Evolutionary conservation across 371 early-diverging fungal species (phyloP).

Genomic region (Haplosporangium sp.): DNA sequence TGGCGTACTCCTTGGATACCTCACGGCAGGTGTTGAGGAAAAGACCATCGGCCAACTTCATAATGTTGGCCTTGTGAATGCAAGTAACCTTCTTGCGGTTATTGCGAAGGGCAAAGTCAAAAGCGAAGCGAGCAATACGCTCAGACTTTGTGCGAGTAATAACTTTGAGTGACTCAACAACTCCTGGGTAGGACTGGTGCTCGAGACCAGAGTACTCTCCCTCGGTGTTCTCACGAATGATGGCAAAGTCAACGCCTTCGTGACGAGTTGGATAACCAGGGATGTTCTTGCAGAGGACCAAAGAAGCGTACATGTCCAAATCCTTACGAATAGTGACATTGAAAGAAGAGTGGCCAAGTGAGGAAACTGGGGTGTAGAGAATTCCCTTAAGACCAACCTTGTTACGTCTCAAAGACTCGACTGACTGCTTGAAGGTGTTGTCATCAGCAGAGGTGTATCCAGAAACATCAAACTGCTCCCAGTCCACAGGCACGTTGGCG

Average conservation of each 20-base stretch:
- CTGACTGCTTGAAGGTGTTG: constrained; percentile 82
- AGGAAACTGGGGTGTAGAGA: constrained; percentile 90
- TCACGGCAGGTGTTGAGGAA: constrained; percentile 95
- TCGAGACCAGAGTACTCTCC: constrained; percentile 98
- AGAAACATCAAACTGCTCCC: constrained; percentile 94
- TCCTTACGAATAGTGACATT: constrained; percentile 97
- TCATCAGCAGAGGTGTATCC: constrained; percentile 85
- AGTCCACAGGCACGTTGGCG: constrained; percentile 92
- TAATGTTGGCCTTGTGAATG: constrained; percentile 99
- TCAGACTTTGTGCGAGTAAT: constrained; percentile 94
- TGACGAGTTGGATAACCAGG: constrained; percentile 87
- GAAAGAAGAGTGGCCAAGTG: constrained; percentile 90
- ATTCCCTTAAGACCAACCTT: constrained; percentile 98
- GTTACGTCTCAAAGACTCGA: constrained; percentile 92
- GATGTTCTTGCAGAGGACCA: constrained; percentile 87
- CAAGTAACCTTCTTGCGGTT: constrained; percentile 96
- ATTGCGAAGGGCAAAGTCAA: constrained; percentile 97
- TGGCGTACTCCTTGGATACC: constrained; percentile 91
- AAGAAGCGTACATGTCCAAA: constrained; percentile 95
- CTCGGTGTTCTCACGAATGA: constrained; percentile 99
- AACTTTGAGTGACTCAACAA: constrained; percentile 98
- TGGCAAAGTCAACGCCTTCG: constrained; percentile 92
- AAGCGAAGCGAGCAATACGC: constrained; percentile 97
- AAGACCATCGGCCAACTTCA: constrained; percentile 98
- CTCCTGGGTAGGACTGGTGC: constrained; percentile 96